Evolutionary conservation across 106 monocot genomes (phyloP), one percentile per base, ranked within the genome.

Genomic region (Agapanthus africanus): DNA sequence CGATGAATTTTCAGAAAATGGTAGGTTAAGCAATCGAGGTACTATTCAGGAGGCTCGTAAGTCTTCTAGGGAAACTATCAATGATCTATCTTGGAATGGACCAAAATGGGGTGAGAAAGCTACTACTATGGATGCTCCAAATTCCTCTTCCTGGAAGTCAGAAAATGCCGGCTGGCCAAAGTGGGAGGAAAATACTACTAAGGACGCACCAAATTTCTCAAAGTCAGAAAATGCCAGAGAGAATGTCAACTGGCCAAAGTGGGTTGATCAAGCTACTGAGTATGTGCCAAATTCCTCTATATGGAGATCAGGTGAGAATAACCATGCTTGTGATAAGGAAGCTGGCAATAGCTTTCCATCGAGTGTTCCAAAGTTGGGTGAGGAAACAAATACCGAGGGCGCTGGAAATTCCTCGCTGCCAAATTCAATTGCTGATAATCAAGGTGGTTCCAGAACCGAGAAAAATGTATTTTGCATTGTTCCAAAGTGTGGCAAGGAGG

Each of bases 231-330:
- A 33, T 11, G 59, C 15, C 10, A 59, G 13, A 11, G n/a, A 15
- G 32, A 59, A 32, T 16, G 59, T n/a, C n/a, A n/a, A n/a, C n/a
- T n/a, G 63, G 2, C 37, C 37, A 63, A 63, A 63, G 21, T 63
- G 63, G 63, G 63, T 19, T 37, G 63, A 63, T 16, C 0, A 37
- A 37, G 37, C 7, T 0, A 1, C 63, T 63, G 19, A 63, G 21
- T 10, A 21, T 63, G 0, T 21, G 22, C 26, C 63, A 9, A 1
- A 4, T 37, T 63, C 18, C 37, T 63, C 37, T 37, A 7, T 21
- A 8, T n/a, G 37, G 37, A 37, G 63, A 3, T 4, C 35, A 37
- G 63, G 37, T 22, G 6, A n/a, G 6, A 37, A 14, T 35, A 61
- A 61, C 16, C 5, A 35, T 15, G 35, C 16, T 36, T 14, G 21